Base-by-base conservation (phyloP, 305 asterid genomes). In the Lippia alba region DNA sequence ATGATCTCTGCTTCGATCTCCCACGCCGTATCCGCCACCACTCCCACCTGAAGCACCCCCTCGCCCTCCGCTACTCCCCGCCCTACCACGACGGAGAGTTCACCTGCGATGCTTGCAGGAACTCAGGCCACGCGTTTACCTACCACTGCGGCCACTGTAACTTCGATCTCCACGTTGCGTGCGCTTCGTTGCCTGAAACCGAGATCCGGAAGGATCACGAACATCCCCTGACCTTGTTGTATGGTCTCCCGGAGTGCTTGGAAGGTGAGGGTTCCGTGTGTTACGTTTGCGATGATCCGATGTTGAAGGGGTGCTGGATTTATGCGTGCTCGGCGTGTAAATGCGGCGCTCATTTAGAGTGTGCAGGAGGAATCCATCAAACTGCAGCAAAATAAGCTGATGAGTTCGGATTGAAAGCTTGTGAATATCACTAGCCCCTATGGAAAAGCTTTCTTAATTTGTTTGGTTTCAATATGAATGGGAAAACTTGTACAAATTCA, bases 91-190 rank as follows among this genome's bases (percentile, higher is more conserved):
- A 73, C 15, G 72, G 70, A 1, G 89, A 82, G 68, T 86, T 79
- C 85, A 76, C 74, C 1, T 86, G 92, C 67, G 78, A 79, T 32
- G 96, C 87, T 0, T 89, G 92, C 39, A 76, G 87, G 1, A 36
- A 57, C 4, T 70, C 78, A 0, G 96, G 92, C 3, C 80, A 82
- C 10, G 91, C 79, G 1, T 89, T 85, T 60, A 75, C 87, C 0
- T 89, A 81, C 74, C 79, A 77, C 53, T 89, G 96, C 33, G 73
- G 7, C 12, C 20, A 76, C 18, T 89, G 96, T 70, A 64, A 82
- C 65, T 81, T 81, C 45, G 96, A 84, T 66, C 80, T 89, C 1
- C 96, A 86, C 14, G 84, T 89, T 0, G 89, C 73, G 44, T 88
- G 95, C 20, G 92, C 95, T 12, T 68, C 83, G 32, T 55, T 89